Evolutionary conservation across 2,329 filamentous ascomycete species (phyloP).

Genomic region (Aspergillus pseudonomiae): DNA sequence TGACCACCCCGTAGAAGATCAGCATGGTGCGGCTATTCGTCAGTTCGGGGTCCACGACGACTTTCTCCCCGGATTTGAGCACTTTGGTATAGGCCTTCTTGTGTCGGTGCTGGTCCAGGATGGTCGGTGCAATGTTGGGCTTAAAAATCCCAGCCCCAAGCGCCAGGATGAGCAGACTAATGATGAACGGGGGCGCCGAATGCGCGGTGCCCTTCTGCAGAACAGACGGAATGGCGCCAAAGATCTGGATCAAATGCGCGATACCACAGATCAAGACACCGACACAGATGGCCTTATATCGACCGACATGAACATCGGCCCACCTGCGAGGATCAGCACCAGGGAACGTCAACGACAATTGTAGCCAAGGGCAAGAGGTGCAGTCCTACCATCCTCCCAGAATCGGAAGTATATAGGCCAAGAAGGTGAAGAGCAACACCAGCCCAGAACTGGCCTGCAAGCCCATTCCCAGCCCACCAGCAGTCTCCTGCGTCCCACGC

Average conservation of each 20-base stretch:
- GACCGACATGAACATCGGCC: slow-evolving; percentile 30
- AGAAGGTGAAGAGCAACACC: slow-evolving; percentile 53
- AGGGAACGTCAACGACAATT: background rate
- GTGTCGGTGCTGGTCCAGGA: slow-evolving; percentile 49
- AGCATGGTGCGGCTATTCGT: slow-evolving; percentile 44
- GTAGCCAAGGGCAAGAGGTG: background rate
- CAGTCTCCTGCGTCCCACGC: slow-evolving; percentile 46
- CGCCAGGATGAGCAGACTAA: slow-evolving; percentile 43
- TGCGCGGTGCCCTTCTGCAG: slow-evolving; percentile 35
- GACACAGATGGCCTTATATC: slow-evolving; percentile 39
- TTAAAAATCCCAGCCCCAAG: slow-evolving; percentile 45
- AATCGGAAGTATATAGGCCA: slow-evolving; percentile 62
- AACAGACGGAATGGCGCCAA: slow-evolving; percentile 46
- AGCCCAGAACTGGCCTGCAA: slow-evolving; percentile 57
- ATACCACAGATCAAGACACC: slow-evolving; percentile 45
- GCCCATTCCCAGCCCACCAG: slow-evolving; percentile 64
- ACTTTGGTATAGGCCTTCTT: slow-evolving; percentile 45
- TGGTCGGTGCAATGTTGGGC: slow-evolving; percentile 46
- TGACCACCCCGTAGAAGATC: slow-evolving; percentile 39
- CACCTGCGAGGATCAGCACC: slow-evolving; percentile 15
- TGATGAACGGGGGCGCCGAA: slow-evolving; percentile 42
- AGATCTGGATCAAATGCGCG: slow-evolving; percentile 35
- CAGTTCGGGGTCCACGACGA: slow-evolving; percentile 52
- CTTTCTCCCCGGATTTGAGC: slow-evolving; percentile 48
- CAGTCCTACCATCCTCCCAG: slow-evolving; percentile 30